phyloP scores from a whole-genome alignment of 1,284 basidiomycete genomes.

The Ustilago shanxiensis region DNA sequence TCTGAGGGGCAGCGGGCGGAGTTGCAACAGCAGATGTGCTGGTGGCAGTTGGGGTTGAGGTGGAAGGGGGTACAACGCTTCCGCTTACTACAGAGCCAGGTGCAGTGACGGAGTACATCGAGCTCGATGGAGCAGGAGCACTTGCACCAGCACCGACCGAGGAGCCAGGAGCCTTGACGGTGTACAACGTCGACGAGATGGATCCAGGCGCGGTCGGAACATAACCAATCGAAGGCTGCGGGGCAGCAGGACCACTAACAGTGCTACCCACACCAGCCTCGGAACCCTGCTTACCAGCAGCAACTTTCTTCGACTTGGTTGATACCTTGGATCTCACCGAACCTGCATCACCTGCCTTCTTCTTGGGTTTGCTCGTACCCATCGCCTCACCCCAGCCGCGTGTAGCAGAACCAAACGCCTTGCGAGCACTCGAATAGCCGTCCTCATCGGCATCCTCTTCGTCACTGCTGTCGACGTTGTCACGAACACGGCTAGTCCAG shows the following conservation, averaged over 20 bases:
- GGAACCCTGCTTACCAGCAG: constrained; percentile 18
- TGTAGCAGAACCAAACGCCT: constrained; percentile 62
- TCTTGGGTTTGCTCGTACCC: constrained; percentile 49
- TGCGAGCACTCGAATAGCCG: constrained; percentile 59
- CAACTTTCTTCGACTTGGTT: constrained; percentile 28
- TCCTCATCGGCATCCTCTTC: constrained; percentile 60
- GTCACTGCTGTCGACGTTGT: constrained; percentile 52
- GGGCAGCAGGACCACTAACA: constrained; percentile 11
- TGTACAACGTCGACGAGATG: constrained; percentile 39
- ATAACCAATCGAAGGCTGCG: constrained; percentile 31
- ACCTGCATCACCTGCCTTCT: constrained; percentile 38
- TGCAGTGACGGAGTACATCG: constrained; percentile 43
- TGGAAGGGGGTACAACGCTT: neutral
- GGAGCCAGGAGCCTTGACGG: constrained; percentile 44
- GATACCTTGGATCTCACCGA: constrained; percentile 41
- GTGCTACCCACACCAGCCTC: neutral
- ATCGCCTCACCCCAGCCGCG: constrained; percentile 60
- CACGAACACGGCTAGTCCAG: constrained; percentile 64
- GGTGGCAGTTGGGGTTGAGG: neutral
- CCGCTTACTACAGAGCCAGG: constrained; percentile 34
- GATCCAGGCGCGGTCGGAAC: constrained; percentile 40
- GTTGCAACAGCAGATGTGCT: neutral
- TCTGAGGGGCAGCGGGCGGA: neutral
- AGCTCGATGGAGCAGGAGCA: constrained; percentile 19
- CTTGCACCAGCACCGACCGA: constrained; percentile 20